A percentile compares a stretch with the other conserved stretches of the same genome.
These are phyloP conservation scores for Amanita brunnescens DNA, from an alignment of 768 basidiomycete genomes.

Conservation along the genomic window DNA sequence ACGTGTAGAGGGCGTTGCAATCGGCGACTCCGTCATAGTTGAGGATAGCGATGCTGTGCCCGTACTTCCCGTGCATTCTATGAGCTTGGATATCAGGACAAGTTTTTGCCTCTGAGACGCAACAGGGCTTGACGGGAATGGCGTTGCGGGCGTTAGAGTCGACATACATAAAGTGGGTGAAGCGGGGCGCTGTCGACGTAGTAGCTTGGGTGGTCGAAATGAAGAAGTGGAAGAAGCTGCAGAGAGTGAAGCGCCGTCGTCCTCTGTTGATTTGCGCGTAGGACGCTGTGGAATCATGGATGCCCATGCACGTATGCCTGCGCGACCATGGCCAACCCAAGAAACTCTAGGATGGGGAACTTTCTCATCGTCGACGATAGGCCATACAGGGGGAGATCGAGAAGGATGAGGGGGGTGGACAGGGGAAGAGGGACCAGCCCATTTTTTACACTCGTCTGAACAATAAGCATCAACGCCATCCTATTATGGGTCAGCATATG, in stretches of 20 bases:
- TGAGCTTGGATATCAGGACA: constrained; percentile 17
- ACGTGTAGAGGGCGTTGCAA: constrained; percentile 41
- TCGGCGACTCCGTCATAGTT: constrained; percentile 38
- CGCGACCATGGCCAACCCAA: constrained; percentile 32
- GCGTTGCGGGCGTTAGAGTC: constrained; percentile 23
- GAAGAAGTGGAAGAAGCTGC: constrained; percentile 14
- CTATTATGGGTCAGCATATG: constrained; percentile 17
- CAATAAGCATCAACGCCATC: constrained; percentile 41
- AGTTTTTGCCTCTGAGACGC: constrained; percentile 25
- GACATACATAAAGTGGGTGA: constrained; percentile 46
- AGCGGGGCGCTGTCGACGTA: constrained; percentile 32
- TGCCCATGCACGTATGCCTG: constrained; percentile 41
- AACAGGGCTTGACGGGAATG: constrained; percentile 23
- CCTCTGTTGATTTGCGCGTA: constrained; percentile 14
- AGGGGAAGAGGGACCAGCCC: constrained; percentile 20
- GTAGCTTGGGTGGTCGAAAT: constrained; percentile 28
- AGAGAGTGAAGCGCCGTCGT: constrained; percentile 11
- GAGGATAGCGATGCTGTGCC: constrained; percentile 26
- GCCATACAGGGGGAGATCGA: constrained; percentile 6
- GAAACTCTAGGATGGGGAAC: constrained; percentile 15
- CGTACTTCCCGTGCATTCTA: constrained; percentile 23
- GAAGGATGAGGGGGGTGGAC: not conserved
- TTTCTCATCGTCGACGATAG: constrained; percentile 17
- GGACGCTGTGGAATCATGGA: constrained; percentile 28
- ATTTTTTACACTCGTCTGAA: constrained; percentile 33